Percentiles rank a stretch among this genome's conserved stretches.
Conservation (phyloP, 108 stramenopile genomes). For the Nitzschia palea region DNA sequence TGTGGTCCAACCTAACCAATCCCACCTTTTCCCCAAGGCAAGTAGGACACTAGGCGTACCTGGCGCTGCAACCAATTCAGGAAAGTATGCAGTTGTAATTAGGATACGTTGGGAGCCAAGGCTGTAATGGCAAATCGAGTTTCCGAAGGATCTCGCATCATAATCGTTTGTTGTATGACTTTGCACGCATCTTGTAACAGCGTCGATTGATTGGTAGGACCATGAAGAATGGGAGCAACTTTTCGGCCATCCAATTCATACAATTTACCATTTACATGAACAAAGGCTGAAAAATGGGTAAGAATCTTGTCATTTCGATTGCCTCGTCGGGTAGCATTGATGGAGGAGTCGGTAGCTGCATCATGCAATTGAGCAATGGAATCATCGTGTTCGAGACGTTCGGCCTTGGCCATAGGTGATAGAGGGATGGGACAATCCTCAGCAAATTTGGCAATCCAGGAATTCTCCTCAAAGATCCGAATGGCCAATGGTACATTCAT, state of each 20-base stretch:
- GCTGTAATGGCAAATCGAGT: constrained; percentile 74
- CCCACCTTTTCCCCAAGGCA: too few species aligned
- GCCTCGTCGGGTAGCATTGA: constrained; percentile 49
- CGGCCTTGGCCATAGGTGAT: constrained; percentile 53
- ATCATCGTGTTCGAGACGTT: constrained; percentile 54
- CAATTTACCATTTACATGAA: constrained; percentile 63
- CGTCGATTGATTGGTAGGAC: constrained; percentile 35
- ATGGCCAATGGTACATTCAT: constrained; percentile 48
- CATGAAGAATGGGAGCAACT: constrained; percentile 77
- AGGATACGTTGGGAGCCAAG: constrained; percentile 66
- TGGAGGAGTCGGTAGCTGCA: constrained; percentile 42
- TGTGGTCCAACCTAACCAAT: too few species aligned
- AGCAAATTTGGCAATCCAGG: constrained; percentile 57
- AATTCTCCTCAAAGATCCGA: constrained; percentile 35
- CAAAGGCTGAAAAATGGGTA: constrained; percentile 87
- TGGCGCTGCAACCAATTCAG: too few species aligned
- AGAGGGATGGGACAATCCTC: constrained; percentile 40
- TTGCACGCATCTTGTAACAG: constrained; percentile 55
- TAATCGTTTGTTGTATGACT: constrained; percentile 52
- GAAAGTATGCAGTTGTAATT: too few species aligned
- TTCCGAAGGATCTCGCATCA: constrained; percentile 66
- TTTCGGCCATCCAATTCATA: constrained; percentile 92
- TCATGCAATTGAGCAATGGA: constrained; percentile 64
- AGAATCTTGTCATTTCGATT: constrained; percentile 53
- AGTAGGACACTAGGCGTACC: too few species aligned